Base-by-base conservation (phyloP, 2,329 filamentous ascomycete species). In the Neocatenulostroma microsporum region DNA sequence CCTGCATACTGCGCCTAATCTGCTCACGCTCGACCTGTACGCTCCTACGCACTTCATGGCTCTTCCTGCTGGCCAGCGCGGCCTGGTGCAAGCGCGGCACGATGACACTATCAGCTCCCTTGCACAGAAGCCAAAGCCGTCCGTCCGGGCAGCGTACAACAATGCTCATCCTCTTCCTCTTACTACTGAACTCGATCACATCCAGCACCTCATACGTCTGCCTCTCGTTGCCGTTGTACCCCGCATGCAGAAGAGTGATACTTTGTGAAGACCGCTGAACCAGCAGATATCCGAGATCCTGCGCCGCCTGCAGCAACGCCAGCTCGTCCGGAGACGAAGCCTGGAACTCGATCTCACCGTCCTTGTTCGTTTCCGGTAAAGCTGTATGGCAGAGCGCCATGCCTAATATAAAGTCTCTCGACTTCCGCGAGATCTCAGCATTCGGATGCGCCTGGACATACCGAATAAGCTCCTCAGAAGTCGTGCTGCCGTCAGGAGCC, bases 91-190 rank as follows among this genome's bases (percentile, higher is more conserved):
- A 67, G 0, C 84, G 76, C 23, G 82, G 75, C 58, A 85, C 77
- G 34, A 94, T 73, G 8, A 82, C 74, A 17, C 82, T 87, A 59
- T 94, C 86, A 2, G 86, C 86, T 5, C 86, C 86, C 61, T 94
- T 94, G 64, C 80, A 88, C 53, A 93, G 78, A 13, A 94, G 67
- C 54, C 84, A 89, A 32, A 91, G 78, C 8, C 76, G 75, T 5
- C 78, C 74, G 52, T 91, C 83, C 0, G 87, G 85, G 69, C 89
- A 86, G 23, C 84, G 80, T 3, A 93, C 73, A 30, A 93, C 66
- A 40, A 91, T 82, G 0, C 84, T 88, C 86, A 94, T 94, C 34
- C 86, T 73, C 63, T 94, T 94, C 23, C 86, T 76, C 56, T 82
- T 79, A 60, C 84, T 89, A 46, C 82, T 88, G 55, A 94, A 94